Conservation (phyloP, 2,329 filamentous ascomycete genomes). For the Nigrospora osmanthi region DNA sequence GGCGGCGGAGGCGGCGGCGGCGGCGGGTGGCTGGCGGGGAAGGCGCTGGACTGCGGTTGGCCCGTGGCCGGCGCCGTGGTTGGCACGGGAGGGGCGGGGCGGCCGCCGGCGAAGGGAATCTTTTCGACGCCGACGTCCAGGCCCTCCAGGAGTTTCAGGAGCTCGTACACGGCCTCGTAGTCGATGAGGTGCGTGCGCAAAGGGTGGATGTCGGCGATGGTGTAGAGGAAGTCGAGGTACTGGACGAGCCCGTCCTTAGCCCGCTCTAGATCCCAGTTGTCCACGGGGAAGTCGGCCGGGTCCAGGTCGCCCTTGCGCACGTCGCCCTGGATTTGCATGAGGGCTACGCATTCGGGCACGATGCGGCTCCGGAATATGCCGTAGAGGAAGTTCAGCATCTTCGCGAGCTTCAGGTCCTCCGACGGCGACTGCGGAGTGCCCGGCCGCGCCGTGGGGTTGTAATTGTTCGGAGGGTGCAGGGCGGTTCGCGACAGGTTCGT, state of each 20-base stretch:
- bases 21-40: slow-evolving; percentile 20
- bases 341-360: slow-evolving; percentile 87
- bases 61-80: slow-evolving; percentile 17
- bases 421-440: slow-evolving; percentile 23
- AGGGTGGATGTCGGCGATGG: slow-evolving; percentile 76
- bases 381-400: slow-evolving; percentile 79
- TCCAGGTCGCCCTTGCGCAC: slow-evolving; percentile 71
- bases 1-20: slow-evolving; percentile 35
- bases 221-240: slow-evolving; percentile 88
- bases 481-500: slow-evolving; percentile 75
- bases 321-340: slow-evolving; percentile 88
- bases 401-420: slow-evolving; percentile 49
- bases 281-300: slow-evolving; percentile 83
- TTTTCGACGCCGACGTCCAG: slow-evolving; percentile 84
- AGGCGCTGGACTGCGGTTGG: slow-evolving; percentile 16
- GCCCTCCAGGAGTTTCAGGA: slow-evolving; percentile 78
- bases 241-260: slow-evolving; percentile 93
- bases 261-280: slow-evolving; percentile 95
- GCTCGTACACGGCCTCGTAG: slow-evolving; percentile 86
- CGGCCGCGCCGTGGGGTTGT: slow-evolving; percentile 15
- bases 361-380: slow-evolving; percentile 88
- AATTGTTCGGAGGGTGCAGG: slow-evolving; percentile 30
- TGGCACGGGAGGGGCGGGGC: slow-evolving; percentile 25
- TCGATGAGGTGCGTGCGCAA: slow-evolving; percentile 81
- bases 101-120: slow-evolving; percentile 53